phyloP scores from a whole-genome alignment of 257 asterid species.

The Nemophila menziesii region DNA sequence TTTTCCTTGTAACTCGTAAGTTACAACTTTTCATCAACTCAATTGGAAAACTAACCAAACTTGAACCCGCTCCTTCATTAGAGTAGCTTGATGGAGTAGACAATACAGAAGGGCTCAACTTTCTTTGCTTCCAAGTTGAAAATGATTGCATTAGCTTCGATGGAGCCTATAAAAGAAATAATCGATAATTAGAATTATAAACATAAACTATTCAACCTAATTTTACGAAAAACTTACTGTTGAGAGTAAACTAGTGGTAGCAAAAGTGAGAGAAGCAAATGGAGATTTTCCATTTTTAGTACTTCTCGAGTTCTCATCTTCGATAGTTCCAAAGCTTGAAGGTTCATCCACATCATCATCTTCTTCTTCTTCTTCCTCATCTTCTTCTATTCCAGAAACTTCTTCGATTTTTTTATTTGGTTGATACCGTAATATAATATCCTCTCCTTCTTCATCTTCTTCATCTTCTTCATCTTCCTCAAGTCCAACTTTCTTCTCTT shows the following conservation, averaged over 20 bases:
- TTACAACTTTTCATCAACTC: slow-evolving; percentile 20
- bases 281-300: slow-evolving; percentile 51
- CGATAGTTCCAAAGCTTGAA: slow-evolving; percentile 73
- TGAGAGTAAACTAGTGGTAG: slow-evolving; percentile 32
- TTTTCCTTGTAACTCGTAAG: slow-evolving; percentile 27
- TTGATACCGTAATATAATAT: slow-evolving; percentile 29
- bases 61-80: slow-evolving; percentile 12
- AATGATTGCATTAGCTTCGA: slow-evolving; percentile 36
- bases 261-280: slow-evolving; percentile 70
- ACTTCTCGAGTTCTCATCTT: slow-evolving; percentile 24
- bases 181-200: too few relatives aligned
- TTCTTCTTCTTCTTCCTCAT: slow-evolving; percentile 32
- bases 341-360: slow-evolving; percentile 42
- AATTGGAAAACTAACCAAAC: slow-evolving; percentile 31
- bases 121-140: slow-evolving; percentile 35
- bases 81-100: slow-evolving; percentile 1
- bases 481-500: slow-evolving; percentile 47
- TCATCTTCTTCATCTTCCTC: slow-evolving; percentile 23
- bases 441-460: slow-evolving; percentile 27
- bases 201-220: too few relatives aligned
- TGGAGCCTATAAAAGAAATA: slow-evolving; percentile 67
- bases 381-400: slow-evolving; percentile 33
- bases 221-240: slow-evolving; percentile 35
- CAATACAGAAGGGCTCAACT: slow-evolving; percentile 15
- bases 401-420: slow-evolving; percentile 20